Evolutionary conservation across 2,329 filamentous ascomycete genomes (phyloP).

Genomic region (Phyllosticta capitalensis): DNA sequence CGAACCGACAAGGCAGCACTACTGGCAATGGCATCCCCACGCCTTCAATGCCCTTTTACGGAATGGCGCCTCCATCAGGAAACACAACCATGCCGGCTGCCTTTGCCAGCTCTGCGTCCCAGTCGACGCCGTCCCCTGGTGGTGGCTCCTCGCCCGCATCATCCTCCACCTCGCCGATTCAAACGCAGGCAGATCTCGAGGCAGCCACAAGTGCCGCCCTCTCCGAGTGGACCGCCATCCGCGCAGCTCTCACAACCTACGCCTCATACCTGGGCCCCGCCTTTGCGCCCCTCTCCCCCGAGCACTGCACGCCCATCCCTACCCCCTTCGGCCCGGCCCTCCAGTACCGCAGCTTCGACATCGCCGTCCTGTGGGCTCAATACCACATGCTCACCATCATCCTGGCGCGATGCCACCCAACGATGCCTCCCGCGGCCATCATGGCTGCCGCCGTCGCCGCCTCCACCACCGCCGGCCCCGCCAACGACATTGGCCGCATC

Average conservation of each 20-base stretch:
- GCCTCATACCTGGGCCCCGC: conserved; percentile 57
- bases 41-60: conserved; percentile 34
- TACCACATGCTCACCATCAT: conserved; percentile 79
- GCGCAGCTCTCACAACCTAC: conserved; percentile 59
- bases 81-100: conserved; percentile 34
- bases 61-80: conserved; percentile 36
- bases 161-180: conserved; percentile 31
- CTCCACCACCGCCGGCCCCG: conserved; percentile 58
- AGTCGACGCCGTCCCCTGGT: conserved; percentile 16
- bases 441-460: conserved; percentile 74
- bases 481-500: conserved; percentile 70
- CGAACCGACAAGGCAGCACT: conserved; percentile 1
- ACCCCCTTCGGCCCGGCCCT: conserved; percentile 77
- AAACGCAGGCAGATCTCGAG: conserved; percentile 44
- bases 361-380: conserved; percentile 79
- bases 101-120: conserved; percentile 20
- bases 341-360: conserved; percentile 77
- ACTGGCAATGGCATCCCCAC: background rate
- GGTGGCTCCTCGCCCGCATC: conserved; percentile 5
- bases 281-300: conserved; percentile 65
- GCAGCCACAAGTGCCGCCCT: conserved; percentile 59
- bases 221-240: conserved; percentile 69
- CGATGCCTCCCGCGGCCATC: conserved; percentile 86
- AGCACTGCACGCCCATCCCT: conserved; percentile 49
- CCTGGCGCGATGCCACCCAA: conserved; percentile 71